Conservation (phyloP, 768 basidiomycete genomes). For the Crassisporium funariophilum region DNA sequence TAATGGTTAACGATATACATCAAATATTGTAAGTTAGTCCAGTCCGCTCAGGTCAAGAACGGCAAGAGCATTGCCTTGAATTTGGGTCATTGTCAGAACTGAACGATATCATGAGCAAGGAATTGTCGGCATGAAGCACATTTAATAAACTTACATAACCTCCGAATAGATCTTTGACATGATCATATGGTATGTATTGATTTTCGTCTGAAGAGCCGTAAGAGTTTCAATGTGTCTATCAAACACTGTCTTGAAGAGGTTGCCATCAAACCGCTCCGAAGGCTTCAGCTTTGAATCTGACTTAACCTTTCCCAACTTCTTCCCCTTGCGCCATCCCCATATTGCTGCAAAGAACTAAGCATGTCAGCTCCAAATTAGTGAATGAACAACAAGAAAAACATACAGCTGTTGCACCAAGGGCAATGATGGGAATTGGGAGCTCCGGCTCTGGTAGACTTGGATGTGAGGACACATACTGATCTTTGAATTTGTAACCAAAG, state of each 20-base stretch:
- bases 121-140: background rate
- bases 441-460: conserved; percentile 1
- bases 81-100: background rate
- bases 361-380: background rate
- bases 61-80: background rate
- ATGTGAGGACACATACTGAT: conserved; percentile 5
- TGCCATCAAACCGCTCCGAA: background rate
- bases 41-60: background rate
- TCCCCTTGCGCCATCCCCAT: background rate
- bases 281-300: background rate
- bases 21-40: background rate
- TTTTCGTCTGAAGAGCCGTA: background rate
- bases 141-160: background rate
- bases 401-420: conserved; percentile 4
- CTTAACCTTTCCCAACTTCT: background rate
- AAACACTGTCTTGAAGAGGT: background rate
- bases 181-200: background rate
- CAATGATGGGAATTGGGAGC: conserved; percentile 9
- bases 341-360: background rate
- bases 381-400: background rate
- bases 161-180: background rate
- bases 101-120: background rate
- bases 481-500: conserved; percentile 10
- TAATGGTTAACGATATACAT: background rate
- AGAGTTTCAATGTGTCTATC: background rate